phyloP scores from a whole-genome alignment of 352 stramenopile genomes.

The Phytophthora syringae region DNA sequence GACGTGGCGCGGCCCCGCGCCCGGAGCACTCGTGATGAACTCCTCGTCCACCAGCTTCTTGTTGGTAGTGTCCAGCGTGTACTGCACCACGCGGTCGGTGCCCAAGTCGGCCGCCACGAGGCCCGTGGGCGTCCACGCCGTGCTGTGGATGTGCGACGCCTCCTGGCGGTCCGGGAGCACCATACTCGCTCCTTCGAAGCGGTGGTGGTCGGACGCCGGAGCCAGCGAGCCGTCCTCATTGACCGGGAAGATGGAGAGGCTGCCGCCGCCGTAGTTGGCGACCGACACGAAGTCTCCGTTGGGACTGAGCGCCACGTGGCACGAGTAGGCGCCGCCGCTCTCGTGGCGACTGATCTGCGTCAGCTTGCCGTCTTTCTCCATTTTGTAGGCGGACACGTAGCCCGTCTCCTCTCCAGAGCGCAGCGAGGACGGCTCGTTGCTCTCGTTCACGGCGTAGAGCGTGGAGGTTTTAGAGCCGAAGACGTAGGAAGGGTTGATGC shows the following conservation, averaged over 20 bases:
- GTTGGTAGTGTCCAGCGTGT: conserved; percentile 44
- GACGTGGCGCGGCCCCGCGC: conserved; percentile 77
- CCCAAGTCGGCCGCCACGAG: conserved; percentile 72
- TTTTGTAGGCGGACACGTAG: conserved; percentile 61
- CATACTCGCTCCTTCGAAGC: conserved; percentile 50
- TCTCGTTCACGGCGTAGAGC: conserved; percentile 81
- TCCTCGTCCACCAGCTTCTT: conserved; percentile 51
- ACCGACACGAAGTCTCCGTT: conserved; percentile 61
- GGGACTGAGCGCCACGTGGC: conserved; percentile 64
- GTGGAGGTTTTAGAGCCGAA: conserved; percentile 39
- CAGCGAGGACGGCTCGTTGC: conserved; percentile 44
- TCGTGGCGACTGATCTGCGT: conserved; percentile 56
- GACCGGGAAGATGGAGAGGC: conserved; percentile 64
- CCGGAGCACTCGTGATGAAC: conserved; percentile 53
- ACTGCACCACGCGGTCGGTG: conserved; percentile 73
- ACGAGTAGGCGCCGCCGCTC: conserved; percentile 62
- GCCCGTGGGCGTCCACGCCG: conserved; percentile 56
- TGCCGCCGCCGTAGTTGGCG: conserved; percentile 80
- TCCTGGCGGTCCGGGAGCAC: conserved; percentile 73
- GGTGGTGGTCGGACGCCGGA: conserved; percentile 46
- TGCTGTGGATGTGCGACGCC: conserved; percentile 78
- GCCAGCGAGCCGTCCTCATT: conserved; percentile 61
- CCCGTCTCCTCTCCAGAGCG: conserved; percentile 50
- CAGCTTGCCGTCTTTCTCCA: conserved; percentile 49
- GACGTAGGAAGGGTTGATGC: conserved; percentile 81